Percentiles rank a stretch among this genome's conserved stretches.
Evolutionary conservation across 257 asterid genomes (phyloP).

Genomic region (Solanum verrucosum): DNA sequence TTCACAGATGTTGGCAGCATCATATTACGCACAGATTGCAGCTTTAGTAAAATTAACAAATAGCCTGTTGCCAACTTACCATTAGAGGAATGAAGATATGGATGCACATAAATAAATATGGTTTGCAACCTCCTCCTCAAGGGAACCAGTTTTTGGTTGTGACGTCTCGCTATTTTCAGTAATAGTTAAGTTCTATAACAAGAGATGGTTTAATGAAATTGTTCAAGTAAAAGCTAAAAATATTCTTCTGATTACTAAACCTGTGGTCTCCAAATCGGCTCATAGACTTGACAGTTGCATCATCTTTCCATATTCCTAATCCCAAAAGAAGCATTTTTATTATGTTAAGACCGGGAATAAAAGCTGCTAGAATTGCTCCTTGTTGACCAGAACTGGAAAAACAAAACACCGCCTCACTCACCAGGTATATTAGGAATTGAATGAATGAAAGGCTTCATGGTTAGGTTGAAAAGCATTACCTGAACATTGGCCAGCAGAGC

Average conservation of each 20-base stretch:
- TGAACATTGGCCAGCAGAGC: slow-evolving; percentile 99
- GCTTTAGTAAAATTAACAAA: not conserved
- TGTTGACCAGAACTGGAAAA: slow-evolving; percentile 59
- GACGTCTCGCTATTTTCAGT: not conserved
- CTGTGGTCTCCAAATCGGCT: slow-evolving; percentile 85
- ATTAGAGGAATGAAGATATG: not conserved
- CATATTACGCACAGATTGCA: not conserved
- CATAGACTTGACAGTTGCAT: slow-evolving; percentile 89
- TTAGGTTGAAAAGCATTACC: slow-evolving; percentile 51
- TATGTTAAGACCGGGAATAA: slow-evolving; percentile 61
- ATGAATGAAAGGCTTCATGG: slow-evolving; percentile 30
- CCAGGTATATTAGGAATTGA: not conserved
- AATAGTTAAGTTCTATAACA: not conserved
- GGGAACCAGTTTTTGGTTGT: not conserved
- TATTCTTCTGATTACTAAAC: slow-evolving; percentile 15
- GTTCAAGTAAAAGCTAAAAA: not conserved
- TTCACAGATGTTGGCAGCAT: not conserved
- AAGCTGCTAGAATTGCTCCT: slow-evolving; percentile 73
- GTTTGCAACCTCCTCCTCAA: not conserved
- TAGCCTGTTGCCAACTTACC: not conserved
- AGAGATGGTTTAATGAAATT: not conserved
- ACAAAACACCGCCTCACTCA: not conserved
- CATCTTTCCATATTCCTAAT: slow-evolving; percentile 74
- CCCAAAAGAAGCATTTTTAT: slow-evolving; percentile 75
- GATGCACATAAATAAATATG: not conserved